Conservation (phyloP, 23 red algal genomes). For the Gracilaria domingensis region DNA sequence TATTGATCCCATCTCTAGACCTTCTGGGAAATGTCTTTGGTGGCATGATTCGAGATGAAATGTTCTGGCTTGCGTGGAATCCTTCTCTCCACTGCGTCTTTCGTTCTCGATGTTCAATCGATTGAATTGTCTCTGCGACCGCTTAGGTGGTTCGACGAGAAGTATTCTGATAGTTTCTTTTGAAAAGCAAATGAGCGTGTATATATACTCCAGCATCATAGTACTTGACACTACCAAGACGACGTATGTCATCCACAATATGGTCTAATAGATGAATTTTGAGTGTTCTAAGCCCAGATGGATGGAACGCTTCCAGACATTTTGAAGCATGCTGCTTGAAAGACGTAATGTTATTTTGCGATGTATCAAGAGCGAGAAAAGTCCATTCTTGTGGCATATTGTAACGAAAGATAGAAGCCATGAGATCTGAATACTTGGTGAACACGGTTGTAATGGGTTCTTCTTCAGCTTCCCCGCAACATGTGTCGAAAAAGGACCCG, state of each 20-base stretch:
- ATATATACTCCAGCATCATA: conserved; percentile 36
- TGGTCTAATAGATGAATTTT: conserved; percentile 50
- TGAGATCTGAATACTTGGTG: conserved; percentile 39
- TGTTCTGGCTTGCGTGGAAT: not conserved
- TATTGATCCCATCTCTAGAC: not conserved
- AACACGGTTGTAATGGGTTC: conserved; percentile 33
- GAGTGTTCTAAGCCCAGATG: conserved; percentile 4
- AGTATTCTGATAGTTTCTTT: conserved; percentile 6
- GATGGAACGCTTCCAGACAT: conserved; percentile 1
- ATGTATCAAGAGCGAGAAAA: not conserved
- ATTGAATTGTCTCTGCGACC: not conserved
- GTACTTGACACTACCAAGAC: not conserved
- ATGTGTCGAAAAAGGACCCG: conserved; percentile 16
- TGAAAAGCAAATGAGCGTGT: conserved; percentile 27
- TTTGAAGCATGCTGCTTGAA: conserved; percentile 9
- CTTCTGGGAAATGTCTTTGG: not conserved
- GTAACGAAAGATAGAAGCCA: not conserved
- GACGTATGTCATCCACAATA: conserved; percentile 21
- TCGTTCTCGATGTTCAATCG: not conserved
- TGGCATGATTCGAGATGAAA: not conserved
- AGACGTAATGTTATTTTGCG: not conserved
- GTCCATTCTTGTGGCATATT: not conserved
- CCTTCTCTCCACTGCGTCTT: conserved; percentile 3
- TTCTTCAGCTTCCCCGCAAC: conserved; percentile 13
- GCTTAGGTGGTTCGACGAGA: not conserved